Evolutionary conservation across 1,139 yeast genomes (phyloP), one percentile per base, ranked within the genome.

Genomic region (Debaryomycetaceae sp.): DNA sequence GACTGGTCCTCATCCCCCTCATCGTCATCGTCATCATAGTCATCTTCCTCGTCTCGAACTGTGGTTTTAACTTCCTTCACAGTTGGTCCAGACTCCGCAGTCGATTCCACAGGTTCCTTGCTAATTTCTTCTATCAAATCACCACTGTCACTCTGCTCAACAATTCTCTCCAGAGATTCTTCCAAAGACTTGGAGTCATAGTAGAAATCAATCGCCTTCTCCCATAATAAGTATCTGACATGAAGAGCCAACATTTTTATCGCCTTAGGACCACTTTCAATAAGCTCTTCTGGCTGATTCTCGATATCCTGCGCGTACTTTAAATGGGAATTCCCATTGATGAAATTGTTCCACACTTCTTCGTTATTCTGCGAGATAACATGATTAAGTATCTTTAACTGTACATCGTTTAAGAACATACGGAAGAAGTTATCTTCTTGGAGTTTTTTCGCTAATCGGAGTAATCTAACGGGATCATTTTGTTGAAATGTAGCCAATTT

Each of bases 201-300:
- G 51, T 68, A 72, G 44, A 65, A 71, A 56, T 83, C 87, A 13
- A 86, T 75, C 6, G 90, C 93, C 56, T 80, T 82, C 53, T 85
- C 91, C 81, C 88, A 86, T 24, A 86, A 66, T 17, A 85, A 73
- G 53, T 84, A 85, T 52, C 93, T 69, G 34, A 85, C 65, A 50
- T 83, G 85, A 43, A 85, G 66, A 3, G 89, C 84, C 40, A 85
- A 63, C 44, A 75, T 68, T 45, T 78, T 77, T 13, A 81, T 67
- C 41, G 83, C 76, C 23, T 57, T 72, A 55, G 52, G 57, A 24
- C 76, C 88, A 60, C 70, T 80, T 62, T 50, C 49, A 38, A 36
- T 39, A 37, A 24, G 37, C 8, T 41, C 48, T 38, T 47, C 54
- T 3, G 44, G 48, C 23, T 49, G 50, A 14, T 46, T 36, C 9